Conservation (phyloP, 2,329 filamentous ascomycete genomes). For the Colletotrichum limetticola region DNA sequence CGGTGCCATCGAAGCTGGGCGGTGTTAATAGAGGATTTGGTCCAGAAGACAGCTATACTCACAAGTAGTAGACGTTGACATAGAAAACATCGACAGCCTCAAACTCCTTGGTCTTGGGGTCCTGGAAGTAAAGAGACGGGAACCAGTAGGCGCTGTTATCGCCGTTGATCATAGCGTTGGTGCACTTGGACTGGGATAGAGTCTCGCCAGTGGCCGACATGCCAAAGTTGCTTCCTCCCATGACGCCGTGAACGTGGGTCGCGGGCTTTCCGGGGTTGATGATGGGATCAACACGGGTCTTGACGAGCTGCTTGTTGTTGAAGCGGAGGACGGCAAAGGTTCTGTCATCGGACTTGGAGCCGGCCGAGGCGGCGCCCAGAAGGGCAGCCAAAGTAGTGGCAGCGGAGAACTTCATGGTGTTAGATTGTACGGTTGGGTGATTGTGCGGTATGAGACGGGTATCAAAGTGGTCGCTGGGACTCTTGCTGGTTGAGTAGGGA, state of each 20-base stretch:
- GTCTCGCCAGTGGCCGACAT: slow-evolving; percentile 69
- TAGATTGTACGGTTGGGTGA: neutral
- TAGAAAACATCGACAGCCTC: slow-evolving; percentile 76
- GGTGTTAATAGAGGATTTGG: slow-evolving; percentile 40
- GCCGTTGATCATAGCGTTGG: slow-evolving; percentile 73
- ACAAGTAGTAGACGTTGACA: slow-evolving; percentile 83
- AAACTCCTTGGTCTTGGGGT: slow-evolving; percentile 70
- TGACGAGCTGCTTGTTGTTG: slow-evolving; percentile 71
- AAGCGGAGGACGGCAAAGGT: slow-evolving; percentile 79
- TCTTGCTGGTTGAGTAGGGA: slow-evolving; percentile 25
- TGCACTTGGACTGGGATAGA: slow-evolving; percentile 72
- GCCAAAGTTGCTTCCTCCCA: slow-evolving; percentile 76
- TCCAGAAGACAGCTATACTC: slow-evolving; percentile 38
- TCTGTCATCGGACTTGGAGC: slow-evolving; percentile 53
- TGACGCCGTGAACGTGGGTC: slow-evolving; percentile 75
- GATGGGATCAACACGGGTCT: slow-evolving; percentile 75
- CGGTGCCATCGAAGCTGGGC: slow-evolving; percentile 66
- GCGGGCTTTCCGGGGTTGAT: slow-evolving; percentile 69
- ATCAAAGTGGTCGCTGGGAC: slow-evolving; percentile 7
- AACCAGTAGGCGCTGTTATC: slow-evolving; percentile 85
- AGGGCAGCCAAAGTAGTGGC: slow-evolving; percentile 48
- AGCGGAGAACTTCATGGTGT: slow-evolving; percentile 49
- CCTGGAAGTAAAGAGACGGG: slow-evolving; percentile 75
- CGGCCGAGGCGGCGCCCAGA: slow-evolving; percentile 48
- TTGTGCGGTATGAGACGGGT: neutral